Conservation (phyloP, 176 grass and related monocot genomes). For the Chrysopogon serrulatus region DNA sequence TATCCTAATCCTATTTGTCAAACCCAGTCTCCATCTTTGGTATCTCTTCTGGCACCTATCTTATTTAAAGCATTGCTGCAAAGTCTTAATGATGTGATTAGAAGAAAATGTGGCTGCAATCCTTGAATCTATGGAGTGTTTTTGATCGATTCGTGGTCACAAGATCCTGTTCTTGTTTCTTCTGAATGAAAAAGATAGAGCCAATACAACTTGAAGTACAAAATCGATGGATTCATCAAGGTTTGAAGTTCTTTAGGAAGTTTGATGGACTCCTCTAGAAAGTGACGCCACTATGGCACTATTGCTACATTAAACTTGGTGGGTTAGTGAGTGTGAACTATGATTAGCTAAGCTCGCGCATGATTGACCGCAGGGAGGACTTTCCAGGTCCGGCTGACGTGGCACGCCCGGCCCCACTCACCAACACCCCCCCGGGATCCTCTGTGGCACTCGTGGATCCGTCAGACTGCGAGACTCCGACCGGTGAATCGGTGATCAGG, state of each 20-base stretch:
- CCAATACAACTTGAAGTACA: too few relatives aligned
- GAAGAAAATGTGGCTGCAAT: neutral
- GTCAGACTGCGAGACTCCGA: neutral
- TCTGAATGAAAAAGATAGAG: too few relatives aligned
- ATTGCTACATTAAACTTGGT: neutral
- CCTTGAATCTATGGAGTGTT: neutral
- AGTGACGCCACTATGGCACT: neutral
- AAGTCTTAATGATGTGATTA: neutral
- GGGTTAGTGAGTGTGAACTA: constrained; percentile 9
- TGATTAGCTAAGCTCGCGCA: neutral
- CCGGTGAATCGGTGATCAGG: neutral
- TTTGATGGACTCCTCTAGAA: too few relatives aligned
- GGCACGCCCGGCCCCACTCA: neutral
- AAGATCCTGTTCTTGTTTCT: too few relatives aligned
- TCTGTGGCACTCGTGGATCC: neutral
- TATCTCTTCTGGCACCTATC: neutral
- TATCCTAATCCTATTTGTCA: neutral
- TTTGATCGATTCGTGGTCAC: too few relatives aligned
- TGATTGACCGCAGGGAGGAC: constrained; percentile 2
- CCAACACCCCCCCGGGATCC: neutral
- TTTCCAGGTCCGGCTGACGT: neutral
- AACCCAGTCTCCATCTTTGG: neutral
- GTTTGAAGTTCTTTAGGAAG: too few relatives aligned
- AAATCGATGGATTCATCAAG: too few relatives aligned
- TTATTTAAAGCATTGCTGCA: fast-evolving